Conservation (phyloP, 208 protist genomes). For the Crithidia brevicula region DNA sequence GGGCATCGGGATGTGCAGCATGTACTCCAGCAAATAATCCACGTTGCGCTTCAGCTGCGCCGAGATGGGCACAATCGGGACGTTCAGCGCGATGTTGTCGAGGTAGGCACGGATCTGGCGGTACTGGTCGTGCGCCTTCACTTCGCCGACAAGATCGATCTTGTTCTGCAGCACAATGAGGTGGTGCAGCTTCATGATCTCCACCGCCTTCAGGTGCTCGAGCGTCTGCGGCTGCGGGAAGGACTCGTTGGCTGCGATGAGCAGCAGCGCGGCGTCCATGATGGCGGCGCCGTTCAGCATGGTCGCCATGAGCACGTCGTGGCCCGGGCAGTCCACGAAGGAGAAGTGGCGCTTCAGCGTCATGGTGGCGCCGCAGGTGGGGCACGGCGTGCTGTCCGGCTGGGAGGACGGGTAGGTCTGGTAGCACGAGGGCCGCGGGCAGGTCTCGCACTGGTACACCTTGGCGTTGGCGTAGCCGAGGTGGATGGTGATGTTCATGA, state of each 20-base stretch:
- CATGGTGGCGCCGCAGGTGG: constrained; percentile 63
- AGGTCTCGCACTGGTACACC: constrained; percentile 92
- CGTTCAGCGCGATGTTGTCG: constrained; percentile 91
- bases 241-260: constrained; percentile 99
- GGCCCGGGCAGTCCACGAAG: constrained; percentile 99
- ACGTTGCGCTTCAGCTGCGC: constrained; percentile 99
- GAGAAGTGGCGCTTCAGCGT: constrained; percentile 95
- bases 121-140: constrained; percentile 95
- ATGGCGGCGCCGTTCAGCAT: constrained; percentile 99
- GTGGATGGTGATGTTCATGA: constrained; percentile 99
- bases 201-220: constrained; percentile 98
- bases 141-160: constrained; percentile 99
- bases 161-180: constrained; percentile 99
- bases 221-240: constrained; percentile 97
- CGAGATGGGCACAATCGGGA: constrained; percentile 99
- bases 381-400: constrained; percentile 89
- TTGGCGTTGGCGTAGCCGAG: constrained; percentile 99
- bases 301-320: constrained; percentile 99
- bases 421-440: constrained; percentile 94
- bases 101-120: constrained; percentile 94
- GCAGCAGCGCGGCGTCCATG: constrained; percentile 99
- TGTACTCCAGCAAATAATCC: constrained; percentile 98
- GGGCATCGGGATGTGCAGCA: constrained; percentile 98
- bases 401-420: constrained; percentile 87
- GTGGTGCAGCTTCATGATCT: constrained; percentile 99